These are phyloP conservation scores for Fraxinus velutina DNA, from an alignment of 305 asterid species.

Conservation along the genomic window DNA sequence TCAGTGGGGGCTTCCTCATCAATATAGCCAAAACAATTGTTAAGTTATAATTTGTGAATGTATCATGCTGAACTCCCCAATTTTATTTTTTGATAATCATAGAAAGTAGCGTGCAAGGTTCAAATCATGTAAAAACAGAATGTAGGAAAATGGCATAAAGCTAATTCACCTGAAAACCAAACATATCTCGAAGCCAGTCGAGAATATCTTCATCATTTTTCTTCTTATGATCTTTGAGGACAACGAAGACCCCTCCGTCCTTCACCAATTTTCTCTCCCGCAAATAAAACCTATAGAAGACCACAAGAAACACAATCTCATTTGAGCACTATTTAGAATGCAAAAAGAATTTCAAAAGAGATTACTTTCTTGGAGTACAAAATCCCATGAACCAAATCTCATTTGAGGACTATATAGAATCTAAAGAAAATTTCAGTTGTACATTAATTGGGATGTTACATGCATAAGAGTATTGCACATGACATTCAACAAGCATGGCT, in stretches of 20 bases:
- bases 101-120: background rate
- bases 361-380: no score
- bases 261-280: constrained; percentile 80
- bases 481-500: no score
- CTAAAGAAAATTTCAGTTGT: no score
- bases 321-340: background rate
- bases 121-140: constrained; percentile 7
- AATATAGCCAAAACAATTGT: background rate
- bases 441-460: no score
- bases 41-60: background rate
- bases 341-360: no score
- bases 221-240: constrained; percentile 88
- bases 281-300: constrained; percentile 67
- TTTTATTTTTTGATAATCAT: constrained; percentile 6
- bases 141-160: constrained; percentile 8
- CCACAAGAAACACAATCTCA: constrained; percentile 20
- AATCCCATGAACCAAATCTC: no score
- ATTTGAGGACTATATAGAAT: no score
- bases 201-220: constrained; percentile 91
- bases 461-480: no score
- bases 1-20: no score
- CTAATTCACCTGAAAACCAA: constrained; percentile 85
- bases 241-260: constrained; percentile 88
- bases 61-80: constrained; percentile 5
- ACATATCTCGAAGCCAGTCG: constrained; percentile 99